phyloP scores from a whole-genome alignment of 345 rosid genomes.

The Firmiana major region DNA sequence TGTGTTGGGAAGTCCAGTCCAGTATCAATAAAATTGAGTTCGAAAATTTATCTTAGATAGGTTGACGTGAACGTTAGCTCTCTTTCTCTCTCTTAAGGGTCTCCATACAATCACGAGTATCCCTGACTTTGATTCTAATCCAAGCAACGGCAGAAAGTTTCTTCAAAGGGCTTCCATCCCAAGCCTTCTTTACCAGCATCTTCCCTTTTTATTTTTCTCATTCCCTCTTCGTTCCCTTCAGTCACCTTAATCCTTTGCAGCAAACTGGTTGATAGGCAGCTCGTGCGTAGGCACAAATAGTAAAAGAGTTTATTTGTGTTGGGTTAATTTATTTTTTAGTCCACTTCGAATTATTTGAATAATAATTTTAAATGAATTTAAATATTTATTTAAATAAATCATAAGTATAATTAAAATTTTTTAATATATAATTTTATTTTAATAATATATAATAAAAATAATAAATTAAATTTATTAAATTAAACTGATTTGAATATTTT shows the following conservation, averaged over 20 bases:
- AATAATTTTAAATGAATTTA: too few relatives aligned
- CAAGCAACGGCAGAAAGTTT: slow-evolving; percentile 50
- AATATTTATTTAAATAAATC: too few relatives aligned
- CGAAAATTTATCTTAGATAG: slow-evolving; percentile 29
- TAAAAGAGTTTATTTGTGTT: too few relatives aligned
- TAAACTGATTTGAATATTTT: too few relatives aligned
- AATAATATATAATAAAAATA: too few relatives aligned
- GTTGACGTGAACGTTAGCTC: slow-evolving; percentile 67
- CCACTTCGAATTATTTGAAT: too few relatives aligned
- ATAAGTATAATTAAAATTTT: too few relatives aligned
- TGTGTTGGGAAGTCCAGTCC: slow-evolving; percentile 48
- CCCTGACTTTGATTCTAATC: slow-evolving; percentile 65
- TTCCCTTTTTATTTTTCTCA: not conserved
- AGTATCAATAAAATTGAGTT: slow-evolving; percentile 25
- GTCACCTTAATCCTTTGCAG: not conserved
- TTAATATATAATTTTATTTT: too few relatives aligned
- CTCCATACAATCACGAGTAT: slow-evolving; percentile 19
- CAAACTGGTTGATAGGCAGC: not conserved
- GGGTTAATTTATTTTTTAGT: too few relatives aligned
- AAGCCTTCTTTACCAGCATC: slow-evolving; percentile 31
- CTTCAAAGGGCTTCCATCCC: slow-evolving; percentile 39
- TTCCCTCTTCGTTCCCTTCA: not conserved
- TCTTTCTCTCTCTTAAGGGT: slow-evolving; percentile 15
- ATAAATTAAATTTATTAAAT: too few relatives aligned
- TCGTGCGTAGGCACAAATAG: not conserved